phyloP scores from a whole-genome alignment of 768 basidiomycete genomes.

The Porphyrellus cyaneotinctus region DNA sequence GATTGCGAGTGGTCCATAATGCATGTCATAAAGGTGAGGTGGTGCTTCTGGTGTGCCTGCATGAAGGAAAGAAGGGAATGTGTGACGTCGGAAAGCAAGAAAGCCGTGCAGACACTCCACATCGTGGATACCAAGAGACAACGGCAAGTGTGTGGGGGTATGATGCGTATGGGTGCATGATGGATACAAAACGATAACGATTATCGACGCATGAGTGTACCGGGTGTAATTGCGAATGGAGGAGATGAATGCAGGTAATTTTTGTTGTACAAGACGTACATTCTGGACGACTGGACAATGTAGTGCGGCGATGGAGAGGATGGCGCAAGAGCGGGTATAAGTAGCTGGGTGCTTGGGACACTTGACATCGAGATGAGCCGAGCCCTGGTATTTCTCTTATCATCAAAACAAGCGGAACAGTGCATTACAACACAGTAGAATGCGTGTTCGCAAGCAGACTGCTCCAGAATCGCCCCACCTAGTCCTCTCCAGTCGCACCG shows the following conservation, averaged over 20 bases:
- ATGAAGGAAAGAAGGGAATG: constrained; percentile 14
- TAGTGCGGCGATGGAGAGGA: constrained; percentile 1
- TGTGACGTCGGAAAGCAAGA: constrained; percentile 9
- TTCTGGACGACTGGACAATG: constrained; percentile 11
- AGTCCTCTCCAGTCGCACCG: constrained; percentile 21
- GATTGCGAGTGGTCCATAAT: constrained; percentile 27
- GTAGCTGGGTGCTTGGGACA: not conserved
- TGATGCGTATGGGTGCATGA: constrained; percentile 28
- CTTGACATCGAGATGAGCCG: constrained; percentile 16
- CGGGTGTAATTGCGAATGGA: constrained; percentile 22
- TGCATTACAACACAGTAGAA: constrained; percentile 28
- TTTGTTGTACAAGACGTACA: constrained; percentile 25
- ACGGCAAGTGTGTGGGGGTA: constrained; percentile 21
- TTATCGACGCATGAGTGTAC: constrained; percentile 28
- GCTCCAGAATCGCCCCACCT: constrained; percentile 11
- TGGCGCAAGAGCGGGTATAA: not conserved
- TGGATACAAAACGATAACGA: constrained; percentile 34
- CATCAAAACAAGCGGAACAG: constrained; percentile 26
- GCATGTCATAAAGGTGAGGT: constrained; percentile 24
- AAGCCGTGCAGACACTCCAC: constrained; percentile 15
- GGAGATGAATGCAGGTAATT: constrained; percentile 6
- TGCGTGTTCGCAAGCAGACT: constrained; percentile 21
- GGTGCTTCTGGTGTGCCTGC: constrained; percentile 23
- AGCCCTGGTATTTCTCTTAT: constrained; percentile 29
- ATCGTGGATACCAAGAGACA: constrained; percentile 15